Base-by-base conservation (phyloP, 306 rosid species). In the Begonia peltatifolia region DNA sequence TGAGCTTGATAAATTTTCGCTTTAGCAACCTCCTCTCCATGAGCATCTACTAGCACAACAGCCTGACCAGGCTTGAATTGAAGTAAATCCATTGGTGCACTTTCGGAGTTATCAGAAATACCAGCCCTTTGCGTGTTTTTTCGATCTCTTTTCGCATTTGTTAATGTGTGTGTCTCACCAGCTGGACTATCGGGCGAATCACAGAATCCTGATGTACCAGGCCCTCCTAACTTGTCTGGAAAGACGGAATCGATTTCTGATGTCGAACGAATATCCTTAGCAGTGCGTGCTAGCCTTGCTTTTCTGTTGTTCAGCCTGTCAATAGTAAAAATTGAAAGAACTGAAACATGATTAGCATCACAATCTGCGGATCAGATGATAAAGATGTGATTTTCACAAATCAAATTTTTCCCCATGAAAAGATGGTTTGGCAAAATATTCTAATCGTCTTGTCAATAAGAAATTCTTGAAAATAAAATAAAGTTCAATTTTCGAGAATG, bases 291-390 rank as follows among this genome's bases (percentile, higher is more conserved):
- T 42, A 90, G 77, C 81, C 82, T 86, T 17, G 95, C 99, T 63
- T 90, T 83, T 65, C 95, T 81, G 59, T 90, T 90, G 65, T 90
- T 90, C 79, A 90, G 73, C 99, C 95, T 90, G 78, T 57, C 53
- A 53, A 64, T 46, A 63, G 43, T 58, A 47, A 60, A 59, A 62
- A 53, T 36, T 10, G 38, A 25, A 16, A 58, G 48, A 59, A 62
- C 49, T 48, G 38, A 30, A 13, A 20, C 47, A 30, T 30, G 38
- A 30, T 30, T 30, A 30, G 38, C 8, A 30, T 30, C 38, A 30
- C 38, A 30, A 30, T 30, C 6, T 3, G 38, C 6, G 38, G 9
- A 30, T 30, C 38, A 30, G 6, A 30, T 30, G 38, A 30, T 30
- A 30, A 30, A 30, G 38, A 30, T 30, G 38, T 5, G 38, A 30